These are phyloP conservation scores for Dactylis glomerata DNA, from an alignment of 176 grass and related monocot genomes.

Conservation along the genomic window DNA sequence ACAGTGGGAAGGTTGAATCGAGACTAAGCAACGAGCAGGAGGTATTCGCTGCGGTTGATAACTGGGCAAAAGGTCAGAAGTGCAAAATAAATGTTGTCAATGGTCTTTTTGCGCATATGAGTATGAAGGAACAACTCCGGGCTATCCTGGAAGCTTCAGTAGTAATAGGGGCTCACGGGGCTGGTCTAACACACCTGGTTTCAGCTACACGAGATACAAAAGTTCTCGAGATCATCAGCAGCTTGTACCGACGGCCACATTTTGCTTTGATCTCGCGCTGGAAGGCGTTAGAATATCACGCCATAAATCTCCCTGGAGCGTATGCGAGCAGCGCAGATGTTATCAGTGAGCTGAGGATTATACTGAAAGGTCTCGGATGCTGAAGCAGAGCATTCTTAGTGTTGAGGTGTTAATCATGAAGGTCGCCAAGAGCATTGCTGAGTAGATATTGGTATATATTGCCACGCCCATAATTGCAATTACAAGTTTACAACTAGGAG, in stretches of 20 bases:
- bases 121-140: slow-evolving; percentile 82
- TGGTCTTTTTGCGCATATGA: slow-evolving; percentile 91
- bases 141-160: slow-evolving; percentile 81
- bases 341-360: slow-evolving; percentile 50
- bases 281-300: slow-evolving; percentile 86
- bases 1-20: slow-evolving; percentile 87
- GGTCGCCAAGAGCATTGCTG: neutral
- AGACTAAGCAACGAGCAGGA: slow-evolving; percentile 83
- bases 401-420: neutral
- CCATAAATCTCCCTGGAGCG: slow-evolving; percentile 78
- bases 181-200: slow-evolving; percentile 89
- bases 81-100: slow-evolving; percentile 87
- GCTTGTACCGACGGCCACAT: slow-evolving; percentile 75
- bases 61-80: slow-evolving; percentile 66
- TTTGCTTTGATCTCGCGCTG: slow-evolving; percentile 80
- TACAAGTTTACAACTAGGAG: neutral
- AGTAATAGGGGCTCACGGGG: slow-evolving; percentile 90
- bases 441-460: neutral
- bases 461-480: neutral
- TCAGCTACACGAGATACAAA: slow-evolving; percentile 58
- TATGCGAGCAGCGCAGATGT: slow-evolving; percentile 44
- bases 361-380: slow-evolving; percentile 71
- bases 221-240: slow-evolving; percentile 95
- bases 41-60: slow-evolving; percentile 60
- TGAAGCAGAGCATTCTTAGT: slow-evolving; percentile 22